Evolutionary conservation across 2,329 filamentous ascomycete species (phyloP), one percentile per base, ranked within the genome.

Genomic region (Colletotrichum neosansevieriae): DNA sequence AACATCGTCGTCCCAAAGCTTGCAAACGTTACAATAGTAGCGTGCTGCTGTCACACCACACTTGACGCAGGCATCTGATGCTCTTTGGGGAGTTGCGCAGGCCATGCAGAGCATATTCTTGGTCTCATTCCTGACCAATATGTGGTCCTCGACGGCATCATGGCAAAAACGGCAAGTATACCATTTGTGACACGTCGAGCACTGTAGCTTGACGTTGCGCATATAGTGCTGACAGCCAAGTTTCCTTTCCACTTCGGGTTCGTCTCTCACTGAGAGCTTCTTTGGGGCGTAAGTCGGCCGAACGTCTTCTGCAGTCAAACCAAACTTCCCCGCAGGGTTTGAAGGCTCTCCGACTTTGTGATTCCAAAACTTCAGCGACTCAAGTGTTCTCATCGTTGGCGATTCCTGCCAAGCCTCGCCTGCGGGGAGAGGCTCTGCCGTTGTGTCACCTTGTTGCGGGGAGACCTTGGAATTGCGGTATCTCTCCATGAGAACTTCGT

Each of bases 51-150:
- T 88, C 72, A 90, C 89, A 17, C 90, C 91, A 77, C 96, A 99
- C 63, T 88, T 85, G 58, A 86, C 84, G 78, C 96, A 99, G 58
- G 88, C 85, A 71, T 97, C 93, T 34, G 89, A 89, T 3, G 92
- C 94, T 64, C 88, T 88, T 75, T 99, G 96, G 2, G 96, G 91
- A 63, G 92, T 93, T 6, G 90, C 89, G 78, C 96, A 99, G 32
- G 94, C 85, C 96, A 99, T 99, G 79, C 96, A 99, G 6, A 99
- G 86, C 96, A 99, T 99, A 75, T 98, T 92, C 78, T 91, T 91
- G 7, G 95, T 99, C 73, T 93, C 92, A 73, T 90, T 91, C 58
- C 96, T 89, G 73, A 94, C 89, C 64, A 99, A 83, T 68, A 83
- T 85, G 77, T 97, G 94, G 73, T 93, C 89, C 75, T 98, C 93